Evolutionary conservation across 2,329 filamentous ascomycete genomes (phyloP).

Genomic region (Magnaporthiopsis incrustans): DNA sequence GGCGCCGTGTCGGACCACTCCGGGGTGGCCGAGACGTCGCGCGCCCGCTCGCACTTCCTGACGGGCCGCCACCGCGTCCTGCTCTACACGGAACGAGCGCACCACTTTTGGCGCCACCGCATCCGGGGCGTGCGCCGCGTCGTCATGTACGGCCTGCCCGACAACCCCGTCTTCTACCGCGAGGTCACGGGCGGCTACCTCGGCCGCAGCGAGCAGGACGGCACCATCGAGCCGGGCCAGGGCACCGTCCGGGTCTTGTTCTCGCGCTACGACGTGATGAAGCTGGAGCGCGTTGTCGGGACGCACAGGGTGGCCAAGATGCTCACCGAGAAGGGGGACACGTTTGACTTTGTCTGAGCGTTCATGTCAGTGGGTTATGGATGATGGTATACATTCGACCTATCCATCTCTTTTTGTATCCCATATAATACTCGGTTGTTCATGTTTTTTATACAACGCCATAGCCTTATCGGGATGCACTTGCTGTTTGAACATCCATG

Average conservation of each 20-base stretch:
- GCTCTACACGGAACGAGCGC: conserved; percentile 89
- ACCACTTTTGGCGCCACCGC: conserved; percentile 87
- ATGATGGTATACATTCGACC: not conserved
- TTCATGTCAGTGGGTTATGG: no score
- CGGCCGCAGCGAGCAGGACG: conserved; percentile 47
- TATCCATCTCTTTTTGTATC: no score
- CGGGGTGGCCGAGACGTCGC: conserved; percentile 66
- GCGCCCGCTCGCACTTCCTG: conserved; percentile 81
- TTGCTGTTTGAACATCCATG: no score
- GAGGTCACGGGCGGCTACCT: conserved; percentile 67
- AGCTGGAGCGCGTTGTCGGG: conserved; percentile 81
- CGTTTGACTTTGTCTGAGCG: conserved; percentile 73
- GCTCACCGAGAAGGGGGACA: conserved; percentile 77
- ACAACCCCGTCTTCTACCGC: conserved; percentile 75
- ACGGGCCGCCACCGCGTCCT: conserved; percentile 74
- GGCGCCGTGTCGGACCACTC: conserved; percentile 87
- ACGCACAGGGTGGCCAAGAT: conserved; percentile 73
- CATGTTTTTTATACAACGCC: not conserved
- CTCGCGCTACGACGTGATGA: conserved; percentile 82
- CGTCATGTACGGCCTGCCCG: conserved; percentile 78
- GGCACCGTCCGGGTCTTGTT: conserved; percentile 61
- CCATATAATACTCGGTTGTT: not conserved
- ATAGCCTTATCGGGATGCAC: not conserved
- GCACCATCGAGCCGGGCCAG: conserved; percentile 46
- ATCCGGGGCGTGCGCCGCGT: conserved; percentile 74